Base-by-base conservation (phyloP, 768 basidiomycete species). In the Lentinula edodes region DNA sequence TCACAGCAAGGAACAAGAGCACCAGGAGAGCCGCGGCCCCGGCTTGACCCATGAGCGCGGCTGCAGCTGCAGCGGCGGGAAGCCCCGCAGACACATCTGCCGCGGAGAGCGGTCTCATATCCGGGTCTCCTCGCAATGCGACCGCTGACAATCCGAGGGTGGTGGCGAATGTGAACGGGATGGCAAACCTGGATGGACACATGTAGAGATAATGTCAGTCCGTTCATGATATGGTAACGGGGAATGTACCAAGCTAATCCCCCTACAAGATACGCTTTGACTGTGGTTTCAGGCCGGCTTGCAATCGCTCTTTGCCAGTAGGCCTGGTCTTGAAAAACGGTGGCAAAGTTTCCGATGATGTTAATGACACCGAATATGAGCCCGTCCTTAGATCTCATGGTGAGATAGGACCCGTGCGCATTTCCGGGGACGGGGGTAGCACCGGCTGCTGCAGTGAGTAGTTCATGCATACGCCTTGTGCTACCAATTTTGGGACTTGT, bases 271-370 rank as follows among this genome's bases (percentile, higher is more conserved):
- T 93, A 98, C 0, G 91, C 95, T 72, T 94, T 95, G 62, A 95
- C 93, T 12, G 89, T 90, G n/a, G 82, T 87, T 1, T 84, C 87
- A 0, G 93, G 93, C 15, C 87, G 77, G 62, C 87, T 89, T 1
- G 95, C 95, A 68, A 97, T 93, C 1, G 94, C 94, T 12, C 93
- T 83, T 69, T 94, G 92, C 88, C 91, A 96, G 73, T 96, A 98
- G 0, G 91, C 88, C 68, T 74, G 74, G 62, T 84, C 82, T 66
- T 83, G 79, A 67, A 84, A 83, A 3, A 86, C 83, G 9, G 80
- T 84, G 28, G 82, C 79, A 66, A 93, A 93, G 71, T 94, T 93
- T 2, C 93, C 92, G 59, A 91, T 86, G 65, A 93, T 83, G 71
- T 94, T 95, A 73, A 95, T 89, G 16, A 95, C 85, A 18, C 93